These are phyloP conservation scores for Carallia pectinifolia DNA, from an alignment of 345 rosid species.

Conservation along the genomic window DNA sequence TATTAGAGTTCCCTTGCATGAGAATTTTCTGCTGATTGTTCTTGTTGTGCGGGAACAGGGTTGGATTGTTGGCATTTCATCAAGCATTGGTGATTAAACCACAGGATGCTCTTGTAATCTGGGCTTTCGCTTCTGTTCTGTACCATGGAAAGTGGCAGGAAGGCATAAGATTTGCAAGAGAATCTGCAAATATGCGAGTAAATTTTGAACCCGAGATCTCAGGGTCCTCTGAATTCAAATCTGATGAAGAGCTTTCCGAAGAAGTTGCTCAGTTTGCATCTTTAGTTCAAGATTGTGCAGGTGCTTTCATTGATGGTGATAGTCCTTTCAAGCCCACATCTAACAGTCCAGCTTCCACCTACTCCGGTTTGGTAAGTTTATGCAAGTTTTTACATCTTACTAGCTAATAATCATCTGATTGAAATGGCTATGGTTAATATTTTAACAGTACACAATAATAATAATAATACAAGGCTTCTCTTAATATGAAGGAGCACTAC, in stretches of 20 bases:
- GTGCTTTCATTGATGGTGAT: constrained; percentile 39
- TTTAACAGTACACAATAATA: neutral
- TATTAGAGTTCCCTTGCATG: neutral
- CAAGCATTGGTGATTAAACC: constrained; percentile 68
- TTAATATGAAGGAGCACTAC: too few species aligned
- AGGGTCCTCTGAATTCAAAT: constrained; percentile 39
- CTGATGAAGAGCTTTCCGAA: constrained; percentile 58
- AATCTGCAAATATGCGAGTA: constrained; percentile 34
- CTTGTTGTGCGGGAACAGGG: constrained; percentile 45
- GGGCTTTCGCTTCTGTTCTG: constrained; percentile 69
- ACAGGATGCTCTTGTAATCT: constrained; percentile 66
- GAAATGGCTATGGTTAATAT: neutral
- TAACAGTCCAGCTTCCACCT: constrained; percentile 35
- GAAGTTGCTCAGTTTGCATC: constrained; percentile 55
- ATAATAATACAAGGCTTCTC: too few species aligned
- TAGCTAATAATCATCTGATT: constrained; percentile 1
- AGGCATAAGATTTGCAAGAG: constrained; percentile 63
- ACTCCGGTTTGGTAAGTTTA: constrained; percentile 55
- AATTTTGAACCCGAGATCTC: constrained; percentile 60
- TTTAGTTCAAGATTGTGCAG: constrained; percentile 43
- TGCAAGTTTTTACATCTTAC: neutral
- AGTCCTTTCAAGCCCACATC: constrained; percentile 36
- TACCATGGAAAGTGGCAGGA: constrained; percentile 65
- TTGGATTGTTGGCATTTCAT: constrained; percentile 85
- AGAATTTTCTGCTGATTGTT: constrained; percentile 15